Conservation (phyloP, 2,329 filamentous ascomycete genomes). For the Helminthosporium solani region DNA sequence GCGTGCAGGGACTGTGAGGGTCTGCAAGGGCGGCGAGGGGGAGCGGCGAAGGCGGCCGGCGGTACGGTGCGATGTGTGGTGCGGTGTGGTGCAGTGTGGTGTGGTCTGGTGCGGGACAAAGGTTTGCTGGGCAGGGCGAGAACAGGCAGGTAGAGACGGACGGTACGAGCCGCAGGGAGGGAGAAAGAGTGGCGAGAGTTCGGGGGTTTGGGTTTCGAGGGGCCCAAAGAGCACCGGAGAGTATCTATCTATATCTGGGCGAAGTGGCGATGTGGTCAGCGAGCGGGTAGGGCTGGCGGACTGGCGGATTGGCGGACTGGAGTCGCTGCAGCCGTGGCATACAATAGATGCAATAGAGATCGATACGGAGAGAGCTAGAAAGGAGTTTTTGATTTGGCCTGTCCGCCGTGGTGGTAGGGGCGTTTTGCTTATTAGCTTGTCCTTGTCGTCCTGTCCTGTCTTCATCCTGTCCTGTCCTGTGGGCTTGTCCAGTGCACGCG, state of each 20-base stretch:
- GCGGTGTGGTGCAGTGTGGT: too few relatives aligned
- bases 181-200: neutral
- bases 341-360: too few relatives aligned
- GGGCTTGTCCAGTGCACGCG: neutral
- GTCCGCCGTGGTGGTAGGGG: slow-evolving; percentile 26
- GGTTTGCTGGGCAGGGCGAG: slow-evolving; percentile 1
- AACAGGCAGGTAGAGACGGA: neutral
- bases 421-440: slow-evolving; percentile 3
- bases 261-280: too few relatives aligned
- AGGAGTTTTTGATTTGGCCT: slow-evolving; percentile 21
- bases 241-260: slow-evolving; percentile 6
- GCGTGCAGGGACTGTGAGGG: slow-evolving; percentile 7
- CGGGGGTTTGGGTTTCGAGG: too few relatives aligned
- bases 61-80: slow-evolving; percentile 3
- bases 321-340: slow-evolving; percentile 21
- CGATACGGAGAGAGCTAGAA: neutral
- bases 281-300: slow-evolving; percentile 12
- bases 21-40: too few relatives aligned
- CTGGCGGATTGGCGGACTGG: slow-evolving; percentile 8
- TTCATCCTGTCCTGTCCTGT: neutral
- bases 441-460: slow-evolving; percentile 1
- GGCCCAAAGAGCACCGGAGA: neutral
- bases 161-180: slow-evolving; percentile 2
- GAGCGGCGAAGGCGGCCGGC: slow-evolving; percentile 9
- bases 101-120: slow-evolving; percentile 9